Evolutionary conservation across 768 basidiomycete genomes (phyloP), one percentile per base, ranked within the genome.

Genomic region (Stropharia rugosoannulata): DNA sequence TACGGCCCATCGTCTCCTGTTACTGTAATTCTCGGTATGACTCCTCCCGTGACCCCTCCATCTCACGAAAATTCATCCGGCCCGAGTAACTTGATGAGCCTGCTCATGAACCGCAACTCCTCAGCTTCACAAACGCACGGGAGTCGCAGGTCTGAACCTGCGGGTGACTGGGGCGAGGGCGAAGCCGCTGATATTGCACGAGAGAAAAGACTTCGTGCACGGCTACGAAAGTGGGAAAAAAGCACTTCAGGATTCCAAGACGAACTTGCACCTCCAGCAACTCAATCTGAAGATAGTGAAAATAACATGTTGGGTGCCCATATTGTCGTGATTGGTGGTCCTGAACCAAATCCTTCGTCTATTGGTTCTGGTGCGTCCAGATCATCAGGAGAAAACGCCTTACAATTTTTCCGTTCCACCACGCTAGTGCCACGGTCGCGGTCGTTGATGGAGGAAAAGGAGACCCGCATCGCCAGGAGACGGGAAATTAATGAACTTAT

Each of bases 1-100:
- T 84, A 0, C 76, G 83, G 10, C 76, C 82, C 5, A 81, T 84
- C 70, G 36, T 84, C 84, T 64, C 91, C 93, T 2, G 90, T 87
- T 62, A 83, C 87, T 7, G 92, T 97, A 45, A 77, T 97, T 15
- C 90, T 96, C 63, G 93, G 93, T n/a, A 84, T 92, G 64, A 86
- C 89, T 0, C 93, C 94, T 25, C 74, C 90, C 3, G 72, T 93
- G n/a, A 73, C 83, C 12, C 78, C 81, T n/a, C 73, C 81, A 9
- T 60, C 62, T 46, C 70, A 63, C 37, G 62, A 52, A 25, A 61
- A 68, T 5, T 55, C 66, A 22, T 57, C 71, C 3, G 62, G 62
- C 1, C 63, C 75, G 13, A 67, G 66, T 19, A 73, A 64, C 12
- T 56, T 84, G 6, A 62, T 82, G 51, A 78, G 72, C 58, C 60